Evolutionary conservation across 768 basidiomycete species (phyloP), one percentile per base, ranked within the genome.

Genomic region (Thelephora ganbajun): DNA sequence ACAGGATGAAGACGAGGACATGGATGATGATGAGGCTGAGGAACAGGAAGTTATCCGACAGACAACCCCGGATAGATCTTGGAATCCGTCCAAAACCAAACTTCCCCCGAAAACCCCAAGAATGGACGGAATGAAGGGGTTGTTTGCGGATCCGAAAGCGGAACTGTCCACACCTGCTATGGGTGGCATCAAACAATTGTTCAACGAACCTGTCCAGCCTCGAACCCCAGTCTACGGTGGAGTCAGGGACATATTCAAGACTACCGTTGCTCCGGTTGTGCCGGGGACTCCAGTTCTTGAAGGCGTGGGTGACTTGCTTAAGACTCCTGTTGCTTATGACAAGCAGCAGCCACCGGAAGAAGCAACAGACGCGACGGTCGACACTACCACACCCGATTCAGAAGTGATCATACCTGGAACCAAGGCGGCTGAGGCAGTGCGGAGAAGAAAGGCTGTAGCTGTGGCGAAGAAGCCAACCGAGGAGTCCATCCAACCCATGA

Each of bases 211-310:
- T n/a, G 50, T 46, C 43, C 13, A 19, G 36, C 51, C 43, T 47
- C 51, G 58, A 42, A 68, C 67, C 7, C 66, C 69, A 46, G 51
- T 51, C 43, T 54, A 66, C 55, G 58, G 61, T 26, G 68, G 66
- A 11, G 50, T 67, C 33, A 53, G 57, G 26, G 59, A 56, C 36
- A 54, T 68, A 56, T 66, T 60, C 39, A 41, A 41, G 22, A 22
- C 39, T 41, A 14, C 26, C 14, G 39, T 14, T 41, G 7, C 14
- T 14, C 39, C 18, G 16, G 39, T 11, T 16, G 39, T 16, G 14
- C 16, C 18, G 14, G 39, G 39, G 14, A 41, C 57, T 6, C 59
- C 58, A 1, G 46, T 50, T 12, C 56, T 59, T 41, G 58, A 64
- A 45, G 62, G 54, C 20, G 53, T 63, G 1, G 58, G 49, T 2